Evolutionary conservation across 2,329 filamentous ascomycete species (phyloP), one percentile per base, ranked within the genome.

Genomic region (Fusarium sp.): DNA sequence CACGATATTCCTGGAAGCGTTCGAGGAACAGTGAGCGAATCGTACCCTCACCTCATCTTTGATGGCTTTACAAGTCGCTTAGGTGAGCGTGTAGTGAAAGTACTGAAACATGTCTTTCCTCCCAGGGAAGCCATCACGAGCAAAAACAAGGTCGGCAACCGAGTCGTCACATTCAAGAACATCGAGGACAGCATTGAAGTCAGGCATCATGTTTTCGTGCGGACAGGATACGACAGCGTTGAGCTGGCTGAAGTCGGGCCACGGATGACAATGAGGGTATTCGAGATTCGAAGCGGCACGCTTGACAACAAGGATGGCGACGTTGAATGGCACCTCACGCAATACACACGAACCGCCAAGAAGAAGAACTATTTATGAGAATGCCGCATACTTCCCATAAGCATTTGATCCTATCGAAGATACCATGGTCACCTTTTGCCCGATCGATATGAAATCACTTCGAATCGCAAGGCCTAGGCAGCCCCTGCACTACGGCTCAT

Each of bases 281-380:
- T 98, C 79, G 94, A 98, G 84, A 97, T 99, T 69, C 88, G 95
- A 51, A 92, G 92, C 59, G 95, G 96, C 21, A 97, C 95, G 8
- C 85, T 98, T 67, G 96, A 98, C 80, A 97, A 95, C 78, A 97
- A 97, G 82, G 93, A 97, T 74, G 95, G 95, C 8, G 96, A 99
- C 82, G 91, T 97, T 9, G 96, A 99, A 83, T 99, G 96, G 96
- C 93, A 96, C 72, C 86, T 99, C 72, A 97, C 94, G 69, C 95
- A 98, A 80, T 99, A 97, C 82, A 99, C 95, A 14, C 88, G 96
- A 75, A 98, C 95, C 19, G 92, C 92, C 77, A 91, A 91, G 83
- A 98, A 98, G 89, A 98, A 98, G 90, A 94, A 97, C 79, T 97
- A 97, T 79, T 87, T 98, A 60, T 98, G 83, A 90, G 63, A 23